These are phyloP conservation scores for Nakazawaea peltata DNA, from an alignment of 805 yeast species.

Conservation along the genomic window DNA sequence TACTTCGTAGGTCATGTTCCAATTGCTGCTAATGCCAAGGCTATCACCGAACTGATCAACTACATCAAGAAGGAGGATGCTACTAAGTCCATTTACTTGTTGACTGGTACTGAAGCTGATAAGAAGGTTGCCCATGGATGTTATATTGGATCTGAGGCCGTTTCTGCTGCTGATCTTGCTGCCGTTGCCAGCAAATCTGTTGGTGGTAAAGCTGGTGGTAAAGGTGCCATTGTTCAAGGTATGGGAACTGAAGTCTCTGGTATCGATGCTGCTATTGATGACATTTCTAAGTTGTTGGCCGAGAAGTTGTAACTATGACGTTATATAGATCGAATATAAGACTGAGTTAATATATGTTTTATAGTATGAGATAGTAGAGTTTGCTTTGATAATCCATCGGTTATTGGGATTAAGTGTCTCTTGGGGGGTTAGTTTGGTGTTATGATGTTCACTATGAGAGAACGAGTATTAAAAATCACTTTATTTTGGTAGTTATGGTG, in stretches of 20 bases:
- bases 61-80: conserved; percentile 70
- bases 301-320: conserved; percentile 44
- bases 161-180: conserved; percentile 72
- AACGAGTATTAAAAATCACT: too few relatives aligned
- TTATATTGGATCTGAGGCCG: conserved; percentile 63
- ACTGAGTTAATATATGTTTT: too few relatives aligned
- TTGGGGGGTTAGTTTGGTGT: too few relatives aligned
- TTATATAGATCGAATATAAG: too few relatives aligned
- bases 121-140: conserved; percentile 94
- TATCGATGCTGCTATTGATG: conserved; percentile 65
- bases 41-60: conserved; percentile 87
- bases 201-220: conserved; percentile 99
- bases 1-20: conserved; percentile 62
- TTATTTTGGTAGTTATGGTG: too few relatives aligned
- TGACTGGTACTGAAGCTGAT: conserved; percentile 56
- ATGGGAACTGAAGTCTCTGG: conserved; percentile 80
- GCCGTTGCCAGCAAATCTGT: conserved; percentile 58
- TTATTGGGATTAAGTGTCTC: too few relatives aligned
- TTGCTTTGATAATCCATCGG: too few relatives aligned
- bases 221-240: conserved; percentile 94
- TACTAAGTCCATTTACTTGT: conserved; percentile 68
- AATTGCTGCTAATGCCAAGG: conserved; percentile 82
- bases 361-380: too few relatives aligned
- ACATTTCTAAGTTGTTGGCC: conserved; percentile 50
- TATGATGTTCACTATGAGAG: too few relatives aligned